Evolutionary conservation across 1,284 basidiomycete genomes (phyloP), one percentile per base, ranked within the genome.

Genomic region (Uromyces viciae-fabae): DNA sequence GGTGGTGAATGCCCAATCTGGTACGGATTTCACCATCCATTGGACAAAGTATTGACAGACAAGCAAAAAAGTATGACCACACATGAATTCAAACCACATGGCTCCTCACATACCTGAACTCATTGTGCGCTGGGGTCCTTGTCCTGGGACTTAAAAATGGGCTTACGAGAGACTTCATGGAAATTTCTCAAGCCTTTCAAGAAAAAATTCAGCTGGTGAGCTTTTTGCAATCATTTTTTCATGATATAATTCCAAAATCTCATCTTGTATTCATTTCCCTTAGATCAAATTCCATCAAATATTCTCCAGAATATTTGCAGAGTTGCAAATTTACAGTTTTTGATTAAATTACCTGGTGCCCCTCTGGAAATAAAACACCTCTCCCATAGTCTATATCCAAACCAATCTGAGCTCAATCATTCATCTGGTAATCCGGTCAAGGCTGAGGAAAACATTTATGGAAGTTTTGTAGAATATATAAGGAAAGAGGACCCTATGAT

Each of bases 161-260:
- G 66, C 66, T n/a, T 69, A 69, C 33, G 66, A 69, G 49, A 69
- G 66, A 69, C 14, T 69, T 31, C 43, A 69, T 69, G 66, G 66
- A 4, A 69, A 15, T 8, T 69, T 69, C 33, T 69, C 66, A 28
- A 69, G n/a, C n/a, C 33, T 69, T 69, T 40, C 42, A 15, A 69
- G 5, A 2, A 69, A 69, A 11, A 69, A 69, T 5, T 69, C n/a
- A 31, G 40, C 19, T 69, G 66, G 66, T 69, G 42, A 69, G 66
- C 38, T n/a, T 31, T 31, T 8, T 28, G 19, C 31, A 56, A 56
- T 52, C n/a, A 52, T 52, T 52, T 11, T 11, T 52, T 52, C 11
- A 14, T 14, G 14, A 52, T 52, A 14, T n/a, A 62, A 28, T 62
- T 31, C 38, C 25, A 62, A n/a, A 38, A 42, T 22, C 46, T 8